These are phyloP conservation scores for Copromyces sp. DNA, from an alignment of 495 filamentous ascomycete genomes.

Conservation along the genomic window DNA sequence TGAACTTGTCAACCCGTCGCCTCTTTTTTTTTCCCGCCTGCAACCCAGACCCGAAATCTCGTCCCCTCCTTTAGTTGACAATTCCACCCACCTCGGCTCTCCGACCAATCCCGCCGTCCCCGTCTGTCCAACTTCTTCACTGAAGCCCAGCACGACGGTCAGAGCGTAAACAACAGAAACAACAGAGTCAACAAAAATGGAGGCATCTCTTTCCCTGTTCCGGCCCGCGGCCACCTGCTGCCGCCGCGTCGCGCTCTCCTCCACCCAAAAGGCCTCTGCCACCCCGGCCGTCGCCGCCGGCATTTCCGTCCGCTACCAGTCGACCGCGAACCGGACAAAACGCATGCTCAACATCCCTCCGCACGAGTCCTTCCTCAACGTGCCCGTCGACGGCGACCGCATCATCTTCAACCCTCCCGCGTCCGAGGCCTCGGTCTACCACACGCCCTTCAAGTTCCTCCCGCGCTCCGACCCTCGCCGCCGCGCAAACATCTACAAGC, in stretches of 20 bases:
- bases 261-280: conserved; percentile 17
- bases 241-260: conserved; percentile 14
- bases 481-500: conserved; percentile 31
- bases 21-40: neutral
- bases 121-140: neutral
- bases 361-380: conserved; percentile 56
- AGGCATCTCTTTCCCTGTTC: conserved; percentile 8
- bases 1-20: neutral
- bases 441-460: conserved; percentile 86
- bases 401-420: conserved; percentile 95
- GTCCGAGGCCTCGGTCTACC: conserved; percentile 66
- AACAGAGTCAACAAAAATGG: conserved; percentile 6
- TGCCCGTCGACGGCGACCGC: conserved; percentile 39
- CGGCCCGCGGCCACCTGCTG: conserved; percentile 12
- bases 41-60: neutral
- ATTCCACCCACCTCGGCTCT: neutral
- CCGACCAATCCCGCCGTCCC: neutral
- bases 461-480: conserved; percentile 67
- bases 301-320: conserved; percentile 46
- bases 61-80: neutral
- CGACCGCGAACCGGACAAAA: conserved; percentile 58
- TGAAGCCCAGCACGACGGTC: neutral
- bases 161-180: neutral
- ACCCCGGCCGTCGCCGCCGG: conserved; percentile 29
- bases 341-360: conserved; percentile 63